Evolutionary conservation across 495 filamentous ascomycete genomes (phyloP), one percentile per base, ranked within the genome.

Genomic region (Penicillium canescens): DNA sequence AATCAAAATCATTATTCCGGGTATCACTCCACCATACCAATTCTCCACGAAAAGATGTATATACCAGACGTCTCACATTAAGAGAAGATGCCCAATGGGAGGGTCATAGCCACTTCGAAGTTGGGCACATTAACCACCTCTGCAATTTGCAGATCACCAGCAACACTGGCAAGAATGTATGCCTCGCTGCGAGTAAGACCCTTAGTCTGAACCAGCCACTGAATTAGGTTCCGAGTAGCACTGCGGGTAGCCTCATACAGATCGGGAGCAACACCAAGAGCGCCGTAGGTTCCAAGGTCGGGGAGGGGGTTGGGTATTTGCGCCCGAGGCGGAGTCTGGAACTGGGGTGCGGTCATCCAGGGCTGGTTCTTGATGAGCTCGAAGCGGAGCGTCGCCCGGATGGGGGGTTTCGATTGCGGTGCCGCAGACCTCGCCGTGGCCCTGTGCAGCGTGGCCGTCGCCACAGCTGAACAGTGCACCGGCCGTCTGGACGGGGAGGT

Each of bases 381-480:
- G 24, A 81, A 69, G 16, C 75, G 71, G 14, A 81, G 53, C 7
- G 65, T 71, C 1, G 74, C 78, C 37, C 67, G 66, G 63, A 81
- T 76, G 13, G 73, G 73, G 73, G 18, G 77, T 80, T 67, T 81
- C 78, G 60, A 81, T 81, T 44, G 78, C 78, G 26, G 77, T 78
- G 21, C 78, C 78, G 52, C 78, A 81, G 34, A 79, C 75, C 54
- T 81, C 78, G 20, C 78, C 78, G 47, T 78, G 74, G n/a, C 78
- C 78, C 53, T 81, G 77, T 0, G 77, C 77, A 5, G 78, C 78
- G 45, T 81, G 78, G n/a, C 78, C 78, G 47, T 81, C 78, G 34
- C 78, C 78, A 53, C 77, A 80, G 62, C 73, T 77, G 59, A 81
- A 80, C 7, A 78, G 62, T 7, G 76, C 78, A n/a, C 78, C 78